Conservation (phyloP, 2,329 filamentous ascomycete species). For the Curvularia lunata region DNA sequence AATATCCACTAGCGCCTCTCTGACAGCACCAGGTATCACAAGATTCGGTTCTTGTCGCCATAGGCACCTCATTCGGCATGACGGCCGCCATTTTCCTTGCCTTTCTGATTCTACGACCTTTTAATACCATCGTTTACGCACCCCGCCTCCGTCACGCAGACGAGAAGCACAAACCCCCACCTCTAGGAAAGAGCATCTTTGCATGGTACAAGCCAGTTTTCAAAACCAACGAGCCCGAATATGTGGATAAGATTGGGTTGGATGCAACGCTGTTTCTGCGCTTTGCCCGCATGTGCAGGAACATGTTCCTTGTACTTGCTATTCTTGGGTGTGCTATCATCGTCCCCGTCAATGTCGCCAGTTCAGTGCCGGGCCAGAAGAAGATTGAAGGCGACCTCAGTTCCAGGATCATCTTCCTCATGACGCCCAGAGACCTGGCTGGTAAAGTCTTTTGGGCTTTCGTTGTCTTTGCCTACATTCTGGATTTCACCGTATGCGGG, state of each 20-base stretch:
- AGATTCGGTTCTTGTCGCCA: constrained; percentile 75
- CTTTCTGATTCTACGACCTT: constrained; percentile 90
- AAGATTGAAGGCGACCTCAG: constrained; percentile 13
- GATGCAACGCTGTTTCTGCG: constrained; percentile 91
- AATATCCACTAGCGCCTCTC: neutral
- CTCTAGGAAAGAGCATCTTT: constrained; percentile 83
- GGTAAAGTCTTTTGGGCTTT: constrained; percentile 63
- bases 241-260: constrained; percentile 84
- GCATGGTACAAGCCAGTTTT: constrained; percentile 84
- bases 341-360: constrained; percentile 76
- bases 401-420: constrained; percentile 30
- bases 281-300: constrained; percentile 87
- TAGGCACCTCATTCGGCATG: constrained; percentile 79
- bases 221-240: constrained; percentile 74
- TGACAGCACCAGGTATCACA: constrained; percentile 56
- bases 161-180: constrained; percentile 84
- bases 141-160: constrained; percentile 93
- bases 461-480: constrained; percentile 65
- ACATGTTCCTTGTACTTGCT: constrained; percentile 79
- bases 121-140: constrained; percentile 91
- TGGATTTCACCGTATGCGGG: constrained; percentile 75
- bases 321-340: constrained; percentile 77
- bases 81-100: constrained; percentile 74
- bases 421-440: constrained; percentile 56
- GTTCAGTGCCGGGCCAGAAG: constrained; percentile 21